Evolutionary conservation across 1,284 basidiomycete genomes (phyloP).

Genomic region (Tilletia caries): DNA sequence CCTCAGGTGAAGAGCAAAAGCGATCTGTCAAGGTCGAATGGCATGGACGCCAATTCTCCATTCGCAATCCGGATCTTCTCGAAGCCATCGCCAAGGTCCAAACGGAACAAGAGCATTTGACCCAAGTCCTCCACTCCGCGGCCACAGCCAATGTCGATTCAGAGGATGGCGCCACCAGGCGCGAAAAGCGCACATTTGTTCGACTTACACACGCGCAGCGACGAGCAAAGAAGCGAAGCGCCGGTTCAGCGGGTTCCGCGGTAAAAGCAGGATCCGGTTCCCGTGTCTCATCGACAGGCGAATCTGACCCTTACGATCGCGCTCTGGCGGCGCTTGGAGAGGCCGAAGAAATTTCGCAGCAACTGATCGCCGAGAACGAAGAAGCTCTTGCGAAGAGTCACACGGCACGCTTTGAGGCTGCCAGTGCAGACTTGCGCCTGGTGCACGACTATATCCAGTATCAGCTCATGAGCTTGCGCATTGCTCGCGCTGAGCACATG

Average conservation of each 20-base stretch:
- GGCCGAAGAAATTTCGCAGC: slow-evolving; percentile 44
- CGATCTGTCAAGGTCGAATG: slow-evolving; percentile 61
- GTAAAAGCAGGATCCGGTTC: background rate
- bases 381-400: slow-evolving; percentile 49
- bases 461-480: slow-evolving; percentile 42
- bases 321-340: slow-evolving; percentile 47
- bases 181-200: background rate
- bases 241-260: background rate
- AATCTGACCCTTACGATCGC: slow-evolving; percentile 48
- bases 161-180: background rate
- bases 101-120: slow-evolving; percentile 62
- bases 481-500: slow-evolving; percentile 43
- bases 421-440: slow-evolving; percentile 43
- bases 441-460: slow-evolving; percentile 51
- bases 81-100: slow-evolving; percentile 80
- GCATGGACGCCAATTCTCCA: slow-evolving; percentile 77
- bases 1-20: slow-evolving; percentile 50
- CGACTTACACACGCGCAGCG: slow-evolving; percentile 3
- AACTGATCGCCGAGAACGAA: slow-evolving; percentile 48
- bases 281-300: background rate
- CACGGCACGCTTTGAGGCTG: slow-evolving; percentile 44
- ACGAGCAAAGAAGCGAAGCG: background rate
- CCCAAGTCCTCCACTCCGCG: background rate
- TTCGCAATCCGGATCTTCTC: slow-evolving; percentile 86
- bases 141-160: background rate